Percentiles rank a stretch among this genome's conserved stretches.
Conservation (phyloP, 768 basidiomycete species). For the Goffeauzyma gilvescens region DNA sequence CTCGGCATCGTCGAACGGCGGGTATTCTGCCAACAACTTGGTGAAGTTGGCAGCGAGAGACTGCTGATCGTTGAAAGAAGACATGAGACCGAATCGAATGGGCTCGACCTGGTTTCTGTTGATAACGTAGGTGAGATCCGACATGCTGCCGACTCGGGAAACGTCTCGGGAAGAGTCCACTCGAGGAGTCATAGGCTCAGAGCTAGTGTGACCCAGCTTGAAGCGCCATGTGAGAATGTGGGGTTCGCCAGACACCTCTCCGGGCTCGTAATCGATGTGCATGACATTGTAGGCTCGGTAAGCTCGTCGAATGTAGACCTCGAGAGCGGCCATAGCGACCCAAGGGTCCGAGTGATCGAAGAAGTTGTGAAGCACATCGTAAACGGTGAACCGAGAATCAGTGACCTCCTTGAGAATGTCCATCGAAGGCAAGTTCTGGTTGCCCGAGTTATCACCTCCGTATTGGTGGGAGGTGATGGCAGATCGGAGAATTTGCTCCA, state of each 20-base stretch:
- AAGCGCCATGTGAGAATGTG: constrained; percentile 83
- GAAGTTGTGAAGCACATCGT: constrained; percentile 88
- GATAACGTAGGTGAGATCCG: constrained; percentile 86
- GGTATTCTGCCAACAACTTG: constrained; percentile 53
- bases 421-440: constrained; percentile 57
- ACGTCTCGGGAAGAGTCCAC: constrained; percentile 39
- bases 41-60: constrained; percentile 55
- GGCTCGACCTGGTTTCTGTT: constrained; percentile 66
- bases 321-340: constrained; percentile 76
- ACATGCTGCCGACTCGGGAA: constrained; percentile 75
- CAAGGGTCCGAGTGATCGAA: constrained; percentile 71
- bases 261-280: constrained; percentile 87
- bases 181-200: constrained; percentile 38
- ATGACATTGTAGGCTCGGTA: constrained; percentile 84
- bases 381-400: constrained; percentile 91
- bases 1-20: constrained; percentile 51
- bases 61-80: constrained; percentile 62
- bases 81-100: constrained; percentile 70
- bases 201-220: constrained; percentile 56
- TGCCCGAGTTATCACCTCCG: constrained; percentile 57
- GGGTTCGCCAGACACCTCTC: constrained; percentile 57
- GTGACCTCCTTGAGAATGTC: constrained; percentile 81
- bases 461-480: constrained; percentile 76
- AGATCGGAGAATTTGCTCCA: constrained; percentile 79
- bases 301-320: constrained; percentile 86